These are phyloP conservation scores for Arabis hirsuta DNA, from an alignment of 345 rosid genomes.

Conservation along the genomic window DNA sequence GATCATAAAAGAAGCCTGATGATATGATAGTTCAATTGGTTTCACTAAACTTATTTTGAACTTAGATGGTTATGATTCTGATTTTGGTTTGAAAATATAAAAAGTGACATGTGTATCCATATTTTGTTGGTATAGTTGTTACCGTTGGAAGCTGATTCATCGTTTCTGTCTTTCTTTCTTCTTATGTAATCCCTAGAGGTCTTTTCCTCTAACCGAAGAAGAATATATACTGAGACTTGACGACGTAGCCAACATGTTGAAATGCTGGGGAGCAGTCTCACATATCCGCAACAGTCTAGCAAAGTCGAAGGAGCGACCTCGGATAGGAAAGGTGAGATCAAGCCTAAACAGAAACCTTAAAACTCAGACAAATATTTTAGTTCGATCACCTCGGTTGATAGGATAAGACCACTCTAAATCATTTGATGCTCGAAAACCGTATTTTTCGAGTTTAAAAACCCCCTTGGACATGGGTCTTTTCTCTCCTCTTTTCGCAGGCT, in stretches of 20 bases:
- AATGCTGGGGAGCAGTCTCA: slow-evolving; percentile 97
- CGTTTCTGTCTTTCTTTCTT: slow-evolving; percentile 15
- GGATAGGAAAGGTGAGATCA: slow-evolving; percentile 78
- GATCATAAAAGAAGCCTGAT: neutral
- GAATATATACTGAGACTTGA: slow-evolving; percentile 93
- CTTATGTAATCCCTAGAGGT: slow-evolving; percentile 56
- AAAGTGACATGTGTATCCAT: neutral
- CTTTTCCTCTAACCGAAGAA: slow-evolving; percentile 93
- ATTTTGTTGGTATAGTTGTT: neutral
- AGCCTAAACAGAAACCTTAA: neutral
- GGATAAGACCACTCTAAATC: slow-evolving; percentile 16
- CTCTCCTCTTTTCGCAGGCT: slow-evolving; percentile 61
- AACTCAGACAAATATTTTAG: neutral
- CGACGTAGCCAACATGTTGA: slow-evolving; percentile 87
- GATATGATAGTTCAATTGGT: slow-evolving; percentile 5
- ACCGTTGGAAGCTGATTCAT: slow-evolving; percentile 29
- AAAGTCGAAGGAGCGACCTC: slow-evolving; percentile 85
- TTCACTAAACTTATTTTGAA: neutral
- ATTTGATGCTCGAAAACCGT: neutral
- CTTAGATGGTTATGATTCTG: neutral
- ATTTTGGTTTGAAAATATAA: neutral
- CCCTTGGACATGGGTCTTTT: neutral
- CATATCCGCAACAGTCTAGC: slow-evolving; percentile 87
- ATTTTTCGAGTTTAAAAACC: neutral
- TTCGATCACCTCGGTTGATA: slow-evolving; percentile 18